Evolutionary conservation across 2,329 filamentous ascomycete species (phyloP).

Genomic region (Chrysosporium keratinophilum): DNA sequence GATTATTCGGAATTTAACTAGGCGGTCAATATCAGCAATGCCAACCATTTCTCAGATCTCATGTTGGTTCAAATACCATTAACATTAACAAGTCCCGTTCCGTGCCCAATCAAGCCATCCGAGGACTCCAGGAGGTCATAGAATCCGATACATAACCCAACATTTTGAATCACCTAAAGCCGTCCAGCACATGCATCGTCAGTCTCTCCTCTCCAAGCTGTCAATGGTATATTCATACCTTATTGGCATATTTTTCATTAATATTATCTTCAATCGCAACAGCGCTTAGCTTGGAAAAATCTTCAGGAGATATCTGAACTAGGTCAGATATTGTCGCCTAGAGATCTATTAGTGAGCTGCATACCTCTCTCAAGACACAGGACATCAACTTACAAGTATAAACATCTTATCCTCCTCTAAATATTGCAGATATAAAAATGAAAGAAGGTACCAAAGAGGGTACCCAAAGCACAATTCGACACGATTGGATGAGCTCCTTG

Average conservation of each 20-base stretch:
- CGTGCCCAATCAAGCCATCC: constrained; percentile 87
- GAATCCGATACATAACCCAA: constrained; percentile 85
- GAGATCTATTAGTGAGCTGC: neutral
- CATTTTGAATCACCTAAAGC: constrained; percentile 71
- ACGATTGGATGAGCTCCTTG: no score
- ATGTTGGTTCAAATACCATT: constrained; percentile 51
- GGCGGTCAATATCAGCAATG: neutral
- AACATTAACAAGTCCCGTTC: constrained; percentile 83
- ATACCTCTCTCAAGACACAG: constrained; percentile 15
- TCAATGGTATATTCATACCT: constrained; percentile 39
- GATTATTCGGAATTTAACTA: constrained; percentile 84
- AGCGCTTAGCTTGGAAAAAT: constrained; percentile 70
- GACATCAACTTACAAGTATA: constrained; percentile 34
- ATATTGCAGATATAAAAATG: neutral
- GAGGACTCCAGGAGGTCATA: constrained; percentile 84
- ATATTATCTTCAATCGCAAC: constrained; percentile 92
- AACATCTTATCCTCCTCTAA: constrained; percentile 33
- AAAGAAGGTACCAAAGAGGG: neutral
- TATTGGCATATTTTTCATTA: constrained; percentile 93
- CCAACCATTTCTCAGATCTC: neutral
- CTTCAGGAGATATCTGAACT: constrained; percentile 79
- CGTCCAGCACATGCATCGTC: neutral
- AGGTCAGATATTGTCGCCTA: constrained; percentile 91
- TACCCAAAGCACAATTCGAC: no score
- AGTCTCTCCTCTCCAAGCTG: neutral